Conservation (phyloP, 805 yeast genomes). For the Tetrapisispora phaffii region DNA sequence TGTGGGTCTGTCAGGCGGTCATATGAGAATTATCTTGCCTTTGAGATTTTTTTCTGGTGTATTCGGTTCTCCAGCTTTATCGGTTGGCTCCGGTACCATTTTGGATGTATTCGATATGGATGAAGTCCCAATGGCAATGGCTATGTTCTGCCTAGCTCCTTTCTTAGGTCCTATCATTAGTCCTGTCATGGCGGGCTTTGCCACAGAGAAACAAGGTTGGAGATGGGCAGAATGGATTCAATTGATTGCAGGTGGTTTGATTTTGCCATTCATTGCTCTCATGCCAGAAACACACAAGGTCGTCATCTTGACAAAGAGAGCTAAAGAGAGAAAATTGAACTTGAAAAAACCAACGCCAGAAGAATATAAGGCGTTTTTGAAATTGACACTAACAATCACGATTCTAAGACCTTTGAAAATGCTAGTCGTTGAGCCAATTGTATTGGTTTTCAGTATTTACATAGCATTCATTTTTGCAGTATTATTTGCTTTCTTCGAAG, state of each 20-base stretch:
- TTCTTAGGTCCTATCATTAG: slow-evolving; percentile 74
- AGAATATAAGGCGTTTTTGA: slow-evolving; percentile 32
- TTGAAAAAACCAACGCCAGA: slow-evolving; percentile 31
- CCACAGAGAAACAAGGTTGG: slow-evolving; percentile 52
- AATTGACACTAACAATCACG: slow-evolving; percentile 39
- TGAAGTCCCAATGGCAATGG: slow-evolving; percentile 63
- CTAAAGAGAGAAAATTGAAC: slow-evolving; percentile 47
- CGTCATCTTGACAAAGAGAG: slow-evolving; percentile 50
- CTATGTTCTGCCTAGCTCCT: slow-evolving; percentile 69
- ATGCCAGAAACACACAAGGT: slow-evolving; percentile 67
- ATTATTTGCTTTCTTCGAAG: slow-evolving; percentile 55
- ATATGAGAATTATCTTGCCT: slow-evolving; percentile 53
- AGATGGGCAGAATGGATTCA: slow-evolving; percentile 67
- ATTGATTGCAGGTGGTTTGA: slow-evolving; percentile 51
- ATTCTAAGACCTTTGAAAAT: slow-evolving; percentile 56
- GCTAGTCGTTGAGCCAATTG: slow-evolving; percentile 69
- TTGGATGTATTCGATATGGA: slow-evolving; percentile 64
- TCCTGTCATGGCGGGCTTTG: slow-evolving; percentile 66
- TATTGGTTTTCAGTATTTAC: slow-evolving; percentile 55
- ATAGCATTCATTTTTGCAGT: slow-evolving; percentile 71
- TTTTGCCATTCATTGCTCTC: slow-evolving; percentile 38
- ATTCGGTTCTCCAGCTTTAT: slow-evolving; percentile 71
- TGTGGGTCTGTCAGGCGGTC: slow-evolving; percentile 48
- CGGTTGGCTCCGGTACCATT: slow-evolving; percentile 79
- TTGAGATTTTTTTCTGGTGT: slow-evolving; percentile 67